Evolutionary conservation across 768 basidiomycete genomes (phyloP), one percentile per base, ranked within the genome.

Genomic region (Strobilomyces echinocephalus): DNA sequence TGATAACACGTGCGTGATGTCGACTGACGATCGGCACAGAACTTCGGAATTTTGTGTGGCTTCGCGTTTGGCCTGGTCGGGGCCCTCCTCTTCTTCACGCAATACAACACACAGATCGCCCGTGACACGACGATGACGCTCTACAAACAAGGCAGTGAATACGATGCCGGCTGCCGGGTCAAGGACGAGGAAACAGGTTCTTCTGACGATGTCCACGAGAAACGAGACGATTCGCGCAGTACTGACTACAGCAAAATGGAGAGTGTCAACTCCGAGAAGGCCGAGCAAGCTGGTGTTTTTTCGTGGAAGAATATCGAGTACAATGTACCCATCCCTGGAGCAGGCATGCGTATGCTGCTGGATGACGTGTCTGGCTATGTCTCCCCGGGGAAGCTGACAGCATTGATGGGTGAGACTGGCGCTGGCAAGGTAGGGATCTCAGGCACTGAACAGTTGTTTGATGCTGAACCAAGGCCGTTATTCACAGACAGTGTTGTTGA

Each of bases 251-350:
- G 3, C 16, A 16, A 4, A 2, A 1, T 4, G 10, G 9, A 8
- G 5, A 8, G 8, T 26, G 5, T 41, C 14, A 2, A 24, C 15
- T 24, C 21, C 0, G 77, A 74, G 56, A 39, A 20, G 8, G 18
- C 36, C 16, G 44, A 1, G n/a, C 28, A 3, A 72, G 70, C 64
- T 16, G 76, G 84, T 54, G 73, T 84, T 3, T 93, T 95, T 70
- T 88, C 91, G 1, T 95, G 90, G 89, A 77, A 82, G 47, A 72
- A 83, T 54, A 60, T 91, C 45, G 73, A 75, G 52, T 94, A 93
- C 66, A 77, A 76, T 43, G 83, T 46, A 20, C 33, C 45, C 14
- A 26, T 69, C 42, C 45, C 57, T 1, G 62, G 63, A 34, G 67
- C 65, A 11, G 43, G 21, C 18, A 34, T 34, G 33, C 46, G 53